Evolutionary conservation across 306 rosid genomes (phyloP).

Genomic region (Hippophae rhamnoides): DNA sequence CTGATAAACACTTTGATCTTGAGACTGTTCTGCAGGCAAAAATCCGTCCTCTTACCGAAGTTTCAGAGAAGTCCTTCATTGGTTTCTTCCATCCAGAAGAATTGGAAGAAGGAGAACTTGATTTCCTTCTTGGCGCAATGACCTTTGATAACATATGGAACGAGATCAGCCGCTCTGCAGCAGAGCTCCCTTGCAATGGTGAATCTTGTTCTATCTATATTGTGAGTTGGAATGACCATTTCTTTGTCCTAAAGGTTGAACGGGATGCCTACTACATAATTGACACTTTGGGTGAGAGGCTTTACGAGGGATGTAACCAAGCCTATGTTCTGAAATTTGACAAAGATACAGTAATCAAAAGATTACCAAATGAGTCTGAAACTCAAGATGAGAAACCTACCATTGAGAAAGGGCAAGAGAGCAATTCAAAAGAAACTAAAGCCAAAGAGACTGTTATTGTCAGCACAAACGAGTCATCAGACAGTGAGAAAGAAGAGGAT

Average conservation of each 20-base stretch:
- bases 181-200: slow-evolving; percentile 1
- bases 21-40: slow-evolving; percentile 26
- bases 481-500: slow-evolving; percentile 15
- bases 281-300: slow-evolving; percentile 38
- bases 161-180: slow-evolving; percentile 23
- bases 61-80: slow-evolving; percentile 23
- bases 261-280: slow-evolving; percentile 29
- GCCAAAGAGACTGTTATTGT: not conserved
- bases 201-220: slow-evolving; percentile 14
- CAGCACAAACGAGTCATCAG: not conserved
- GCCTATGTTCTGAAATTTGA: slow-evolving; percentile 33
- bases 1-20: slow-evolving; percentile 35
- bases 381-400: slow-evolving; percentile 2
- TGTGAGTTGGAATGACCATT: slow-evolving; percentile 39
- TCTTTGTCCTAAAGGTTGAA: slow-evolving; percentile 29
- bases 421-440: slow-evolving; percentile 6
- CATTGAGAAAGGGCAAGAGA: not conserved
- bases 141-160: slow-evolving; percentile 31
- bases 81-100: slow-evolving; percentile 33
- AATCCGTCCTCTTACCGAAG: slow-evolving; percentile 23
- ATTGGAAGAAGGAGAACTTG: slow-evolving; percentile 15
- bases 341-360: slow-evolving; percentile 14
- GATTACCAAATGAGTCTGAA: slow-evolving; percentile 12
- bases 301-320: slow-evolving; percentile 27
- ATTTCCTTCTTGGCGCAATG: slow-evolving; percentile 31